Percentiles rank a stretch among this genome's conserved stretches.
Evolutionary conservation across 805 yeast species (phyloP).

Genomic region (Kockiozyma suomiensis): DNA sequence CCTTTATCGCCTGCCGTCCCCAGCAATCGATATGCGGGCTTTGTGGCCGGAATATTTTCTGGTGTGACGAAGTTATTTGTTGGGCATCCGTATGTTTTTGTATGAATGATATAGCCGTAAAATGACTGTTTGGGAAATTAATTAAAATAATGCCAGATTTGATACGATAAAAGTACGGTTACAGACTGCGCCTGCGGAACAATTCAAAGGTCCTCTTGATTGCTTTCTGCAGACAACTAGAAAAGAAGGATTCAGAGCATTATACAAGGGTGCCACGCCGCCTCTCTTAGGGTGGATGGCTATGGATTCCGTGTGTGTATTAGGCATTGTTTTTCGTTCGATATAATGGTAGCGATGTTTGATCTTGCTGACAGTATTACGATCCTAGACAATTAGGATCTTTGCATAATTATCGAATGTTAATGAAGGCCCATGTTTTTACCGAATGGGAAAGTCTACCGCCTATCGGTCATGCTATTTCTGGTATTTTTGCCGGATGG

Average conservation of each 20-base stretch:
- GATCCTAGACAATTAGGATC: slow-evolving; percentile 71
- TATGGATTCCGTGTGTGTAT: slow-evolving; percentile 84
- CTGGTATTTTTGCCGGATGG: slow-evolving; percentile 81
- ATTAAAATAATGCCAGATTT: too few relatives aligned
- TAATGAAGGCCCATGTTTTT: slow-evolving; percentile 66
- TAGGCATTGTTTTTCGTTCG: too few relatives aligned
- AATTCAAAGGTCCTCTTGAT: slow-evolving; percentile 80
- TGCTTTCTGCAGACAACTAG: slow-evolving; percentile 71
- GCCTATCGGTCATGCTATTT: slow-evolving; percentile 69
- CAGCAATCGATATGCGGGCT: slow-evolving; percentile 51
- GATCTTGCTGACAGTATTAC: too few relatives aligned
- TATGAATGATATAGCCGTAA: too few relatives aligned
- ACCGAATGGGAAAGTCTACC: slow-evolving; percentile 66
- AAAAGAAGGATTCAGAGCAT: slow-evolving; percentile 76
- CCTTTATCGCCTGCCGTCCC: slow-evolving; percentile 29
- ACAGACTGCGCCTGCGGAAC: slow-evolving; percentile 70
- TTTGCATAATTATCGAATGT: slow-evolving; percentile 71
- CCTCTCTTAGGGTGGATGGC: slow-evolving; percentile 92
- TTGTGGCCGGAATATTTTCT: slow-evolving; percentile 84
- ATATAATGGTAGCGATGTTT: too few relatives aligned
- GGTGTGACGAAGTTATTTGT: slow-evolving; percentile 87
- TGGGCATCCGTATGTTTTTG: slow-evolving; percentile 68
- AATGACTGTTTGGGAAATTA: too few relatives aligned
- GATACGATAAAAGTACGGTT: slow-evolving; percentile 87
- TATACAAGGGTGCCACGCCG: slow-evolving; percentile 90